These are phyloP conservation scores for Ceratobasidium sp. DNA, from an alignment of 1,284 basidiomycete species.

Conservation along the genomic window DNA sequence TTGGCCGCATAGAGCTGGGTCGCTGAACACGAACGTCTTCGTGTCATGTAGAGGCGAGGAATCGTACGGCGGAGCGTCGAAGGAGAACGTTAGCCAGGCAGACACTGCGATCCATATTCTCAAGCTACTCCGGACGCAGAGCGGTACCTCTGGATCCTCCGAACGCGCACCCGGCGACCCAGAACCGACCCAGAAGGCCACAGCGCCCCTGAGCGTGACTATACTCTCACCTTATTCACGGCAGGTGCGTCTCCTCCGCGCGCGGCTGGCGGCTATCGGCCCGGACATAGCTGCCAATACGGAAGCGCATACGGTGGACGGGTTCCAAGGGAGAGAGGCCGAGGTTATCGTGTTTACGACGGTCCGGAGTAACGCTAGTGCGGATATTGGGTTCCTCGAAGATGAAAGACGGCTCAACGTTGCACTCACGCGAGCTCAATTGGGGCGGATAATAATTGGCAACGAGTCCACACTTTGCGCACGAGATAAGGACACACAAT, in stretches of 20 bases:
- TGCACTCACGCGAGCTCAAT: constrained; percentile 75
- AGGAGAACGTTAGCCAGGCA: constrained; percentile 69
- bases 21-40: constrained; percentile 63
- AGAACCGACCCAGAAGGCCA: constrained; percentile 32
- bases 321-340: constrained; percentile 80
- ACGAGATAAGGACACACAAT: neutral
- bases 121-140: constrained; percentile 56
- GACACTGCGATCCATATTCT: constrained; percentile 62
- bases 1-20: constrained; percentile 60
- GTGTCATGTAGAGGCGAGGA: constrained; percentile 68
- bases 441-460: constrained; percentile 72
- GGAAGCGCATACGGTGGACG: constrained; percentile 71
- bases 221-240: constrained; percentile 70
- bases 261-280: constrained; percentile 55
- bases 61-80: constrained; percentile 68
- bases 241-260: constrained; percentile 57
- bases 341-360: constrained; percentile 77
- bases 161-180: neutral
- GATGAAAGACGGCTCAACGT: constrained; percentile 76
- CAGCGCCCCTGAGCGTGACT: constrained; percentile 58
- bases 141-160: constrained; percentile 16
- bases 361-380: constrained; percentile 69
- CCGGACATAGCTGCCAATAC: constrained; percentile 58
- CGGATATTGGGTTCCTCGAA: constrained; percentile 76
- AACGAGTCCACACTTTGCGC: constrained; percentile 64